Conservation (phyloP, 257 asterid species). For the Avicennia marina region DNA sequence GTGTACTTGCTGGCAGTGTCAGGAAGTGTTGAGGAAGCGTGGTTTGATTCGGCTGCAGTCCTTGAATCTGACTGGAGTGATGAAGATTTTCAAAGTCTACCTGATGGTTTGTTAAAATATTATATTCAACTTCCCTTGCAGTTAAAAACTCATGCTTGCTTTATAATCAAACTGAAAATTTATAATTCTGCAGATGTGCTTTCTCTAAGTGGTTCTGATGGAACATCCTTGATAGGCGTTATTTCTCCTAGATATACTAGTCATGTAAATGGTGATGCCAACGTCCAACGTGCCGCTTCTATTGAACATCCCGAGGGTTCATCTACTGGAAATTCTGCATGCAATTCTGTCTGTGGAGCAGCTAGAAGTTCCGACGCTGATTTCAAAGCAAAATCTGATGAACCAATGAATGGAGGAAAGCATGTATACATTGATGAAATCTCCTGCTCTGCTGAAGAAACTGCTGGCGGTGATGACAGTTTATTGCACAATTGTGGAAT, state of each 20-base stretch:
- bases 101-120: constrained; percentile 59
- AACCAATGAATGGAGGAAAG: constrained; percentile 27
- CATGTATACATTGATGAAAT: constrained; percentile 63
- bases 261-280: constrained; percentile 29
- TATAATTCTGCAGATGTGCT: constrained; percentile 39
- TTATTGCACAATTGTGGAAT: constrained; percentile 77
- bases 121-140: not conserved
- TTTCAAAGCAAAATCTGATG: constrained; percentile 36
- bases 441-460: constrained; percentile 41
- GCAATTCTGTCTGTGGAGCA: constrained; percentile 39
- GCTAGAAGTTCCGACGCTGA: constrained; percentile 34
- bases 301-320: constrained; percentile 32
- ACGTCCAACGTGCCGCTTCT: constrained; percentile 18
- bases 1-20: constrained; percentile 9
- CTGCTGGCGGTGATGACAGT: constrained; percentile 41
- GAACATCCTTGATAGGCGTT: constrained; percentile 6
- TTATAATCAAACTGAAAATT: not conserved
- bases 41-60: constrained; percentile 75
- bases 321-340: constrained; percentile 30
- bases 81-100: constrained; percentile 83
- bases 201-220: constrained; percentile 47
- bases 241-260: constrained; percentile 23
- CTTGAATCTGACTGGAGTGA: constrained; percentile 90
- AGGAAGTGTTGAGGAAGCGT: constrained; percentile 82
- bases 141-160: not conserved